Evolutionary conservation across 805 yeast species (phyloP).

Genomic region (Zygoascus biomembranicola): DNA sequence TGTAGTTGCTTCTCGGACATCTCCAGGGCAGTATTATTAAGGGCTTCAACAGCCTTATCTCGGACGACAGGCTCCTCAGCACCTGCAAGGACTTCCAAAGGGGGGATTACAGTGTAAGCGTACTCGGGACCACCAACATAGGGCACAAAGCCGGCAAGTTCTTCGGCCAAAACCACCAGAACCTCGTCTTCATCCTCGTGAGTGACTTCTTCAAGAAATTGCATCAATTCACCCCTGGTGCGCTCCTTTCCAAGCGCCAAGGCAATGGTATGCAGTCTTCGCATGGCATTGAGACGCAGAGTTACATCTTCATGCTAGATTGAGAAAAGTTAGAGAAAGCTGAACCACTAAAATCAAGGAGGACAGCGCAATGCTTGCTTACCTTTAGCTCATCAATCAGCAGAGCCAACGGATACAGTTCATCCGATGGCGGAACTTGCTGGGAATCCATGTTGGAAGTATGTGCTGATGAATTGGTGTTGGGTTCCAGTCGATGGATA

Average conservation of each 20-base stretch:
- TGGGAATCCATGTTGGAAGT: slow-evolving; percentile 1
- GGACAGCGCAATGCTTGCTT: neutral
- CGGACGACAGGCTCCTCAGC: slow-evolving; percentile 96
- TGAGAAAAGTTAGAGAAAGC: neutral
- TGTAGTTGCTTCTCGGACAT: slow-evolving; percentile 46
- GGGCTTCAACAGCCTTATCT: slow-evolving; percentile 84
- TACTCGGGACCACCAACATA: slow-evolving; percentile 74
- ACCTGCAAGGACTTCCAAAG: slow-evolving; percentile 76
- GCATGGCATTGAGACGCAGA: slow-evolving; percentile 90
- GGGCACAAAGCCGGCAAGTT: slow-evolving; percentile 81
- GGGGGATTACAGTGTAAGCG: slow-evolving; percentile 49
- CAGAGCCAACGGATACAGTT: slow-evolving; percentile 87
- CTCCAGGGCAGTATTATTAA: slow-evolving; percentile 54
- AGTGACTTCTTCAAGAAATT: slow-evolving; percentile 65
- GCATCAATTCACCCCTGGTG: slow-evolving; percentile 79
- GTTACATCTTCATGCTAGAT: slow-evolving; percentile 84
- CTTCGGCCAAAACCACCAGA: slow-evolving; percentile 85
- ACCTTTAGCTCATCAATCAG: slow-evolving; percentile 88
- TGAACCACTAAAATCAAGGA: neutral
- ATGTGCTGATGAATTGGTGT: neutral
- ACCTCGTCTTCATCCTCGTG: slow-evolving; percentile 97
- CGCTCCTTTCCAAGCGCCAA: slow-evolving; percentile 91
- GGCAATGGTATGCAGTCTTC: slow-evolving; percentile 87
- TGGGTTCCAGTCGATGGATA: neutral
- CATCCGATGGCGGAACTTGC: slow-evolving; percentile 29